A percentile compares a stretch with the other conserved stretches of the same genome.
Evolutionary conservation across 164 flowering plant genomes (phyloP).

Genomic region (Houttuynia cordata): DNA sequence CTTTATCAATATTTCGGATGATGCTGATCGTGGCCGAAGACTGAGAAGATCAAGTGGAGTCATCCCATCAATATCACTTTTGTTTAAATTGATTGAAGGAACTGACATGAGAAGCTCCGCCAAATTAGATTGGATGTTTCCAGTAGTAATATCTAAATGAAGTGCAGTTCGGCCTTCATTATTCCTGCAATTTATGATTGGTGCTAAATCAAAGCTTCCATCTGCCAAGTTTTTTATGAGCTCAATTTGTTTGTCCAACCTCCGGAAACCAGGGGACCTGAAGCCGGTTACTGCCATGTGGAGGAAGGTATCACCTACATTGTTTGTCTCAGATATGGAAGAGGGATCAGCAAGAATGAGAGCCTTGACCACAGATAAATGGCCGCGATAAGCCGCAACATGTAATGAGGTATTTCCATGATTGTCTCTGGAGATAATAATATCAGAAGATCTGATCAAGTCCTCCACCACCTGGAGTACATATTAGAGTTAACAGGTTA

Average conservation of each 20-base stretch:
- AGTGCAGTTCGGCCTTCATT: constrained; percentile 77
- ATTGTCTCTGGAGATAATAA: constrained; percentile 39
- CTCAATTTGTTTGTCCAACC: constrained; percentile 64
- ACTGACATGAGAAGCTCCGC: constrained; percentile 70
- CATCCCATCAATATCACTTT: constrained; percentile 48
- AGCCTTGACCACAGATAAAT: constrained; percentile 42
- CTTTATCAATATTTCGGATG: constrained; percentile 64
- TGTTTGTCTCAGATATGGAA: constrained; percentile 28
- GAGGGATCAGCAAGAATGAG: constrained; percentile 42
- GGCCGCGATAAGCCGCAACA: constrained; percentile 74
- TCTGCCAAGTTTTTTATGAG: constrained; percentile 46
- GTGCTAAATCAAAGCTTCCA: constrained; percentile 34
- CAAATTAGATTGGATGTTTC: constrained; percentile 45
- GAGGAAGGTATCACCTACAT: constrained; percentile 69
- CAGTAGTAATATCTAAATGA: constrained; percentile 69
- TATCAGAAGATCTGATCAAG: constrained; percentile 43
- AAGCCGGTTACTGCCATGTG: constrained; percentile 88
- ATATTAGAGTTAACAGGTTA: neutral
- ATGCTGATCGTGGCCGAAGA: constrained; percentile 48
- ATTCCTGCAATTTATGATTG: constrained; percentile 57
- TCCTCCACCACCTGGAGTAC: constrained; percentile 55
- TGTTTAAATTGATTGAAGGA: constrained; percentile 45
- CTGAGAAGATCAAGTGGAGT: constrained; percentile 77
- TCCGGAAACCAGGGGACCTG: constrained; percentile 56
- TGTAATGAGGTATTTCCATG: constrained; percentile 76